These are phyloP conservation scores for Pythium aphanidermatum DNA, from an alignment of 352 stramenopile genomes.

Conservation along the genomic window DNA sequence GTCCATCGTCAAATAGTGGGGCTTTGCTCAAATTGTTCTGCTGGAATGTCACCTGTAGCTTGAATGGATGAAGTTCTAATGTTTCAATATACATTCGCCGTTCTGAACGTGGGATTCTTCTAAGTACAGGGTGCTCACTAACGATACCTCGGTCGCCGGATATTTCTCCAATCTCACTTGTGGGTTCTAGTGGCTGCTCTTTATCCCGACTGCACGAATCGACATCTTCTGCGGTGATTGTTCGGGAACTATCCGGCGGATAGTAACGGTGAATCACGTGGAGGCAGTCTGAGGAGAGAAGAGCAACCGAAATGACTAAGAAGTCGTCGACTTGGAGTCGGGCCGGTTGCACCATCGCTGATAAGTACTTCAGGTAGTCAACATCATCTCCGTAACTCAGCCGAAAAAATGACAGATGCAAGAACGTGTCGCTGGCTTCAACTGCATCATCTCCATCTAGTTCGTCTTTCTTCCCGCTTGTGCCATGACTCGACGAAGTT, in stretches of 20 bases:
- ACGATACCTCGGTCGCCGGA: constrained; percentile 1
- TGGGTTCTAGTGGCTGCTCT: too few species aligned
- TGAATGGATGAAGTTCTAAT: constrained; percentile 73
- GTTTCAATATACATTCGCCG: constrained; percentile 82
- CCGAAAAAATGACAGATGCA: constrained; percentile 76
- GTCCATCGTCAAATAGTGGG: constrained; percentile 30
- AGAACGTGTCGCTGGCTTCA: constrained; percentile 50
- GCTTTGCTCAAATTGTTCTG: constrained; percentile 47
- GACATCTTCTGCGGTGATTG: constrained; percentile 2
- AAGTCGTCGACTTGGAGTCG: constrained; percentile 58
- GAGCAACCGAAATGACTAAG: constrained; percentile 39
- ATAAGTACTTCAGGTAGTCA: constrained; percentile 87
- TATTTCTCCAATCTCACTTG: too few species aligned
- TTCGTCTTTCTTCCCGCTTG: constrained; percentile 19
- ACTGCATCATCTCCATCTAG: constrained; percentile 6
- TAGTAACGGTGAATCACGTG: constrained; percentile 37
- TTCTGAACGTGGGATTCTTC: constrained; percentile 31
- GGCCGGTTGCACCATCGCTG: constrained; percentile 69
- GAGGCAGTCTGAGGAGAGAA: constrained; percentile 37
- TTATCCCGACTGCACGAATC: too few species aligned
- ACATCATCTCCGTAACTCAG: constrained; percentile 76
- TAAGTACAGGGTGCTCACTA: constrained; percentile 10
- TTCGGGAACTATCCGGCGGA: constrained; percentile 5
- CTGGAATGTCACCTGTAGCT: constrained; percentile 72
- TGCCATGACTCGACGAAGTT: background rate